These are phyloP conservation scores for Naganishia kalamii DNA, from an alignment of 768 basidiomycete species.

Conservation along the genomic window DNA sequence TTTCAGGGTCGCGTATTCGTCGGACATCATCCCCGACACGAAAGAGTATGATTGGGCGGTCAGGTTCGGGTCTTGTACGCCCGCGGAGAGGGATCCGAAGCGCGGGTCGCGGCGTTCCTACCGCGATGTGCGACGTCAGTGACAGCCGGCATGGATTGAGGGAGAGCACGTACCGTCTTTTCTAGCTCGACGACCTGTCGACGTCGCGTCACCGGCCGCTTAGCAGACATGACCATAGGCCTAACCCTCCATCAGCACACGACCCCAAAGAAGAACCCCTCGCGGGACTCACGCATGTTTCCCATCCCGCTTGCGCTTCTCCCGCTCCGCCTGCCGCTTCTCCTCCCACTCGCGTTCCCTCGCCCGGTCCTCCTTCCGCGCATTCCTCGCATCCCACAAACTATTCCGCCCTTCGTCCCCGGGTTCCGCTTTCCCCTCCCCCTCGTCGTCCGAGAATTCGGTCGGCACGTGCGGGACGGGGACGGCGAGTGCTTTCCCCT, in stretches of 20 bases:
- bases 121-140: background rate
- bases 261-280: background rate
- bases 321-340: constrained; percentile 47
- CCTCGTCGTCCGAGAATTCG: constrained; percentile 26
- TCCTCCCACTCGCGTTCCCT: constrained; percentile 50
- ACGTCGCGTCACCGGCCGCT: constrained; percentile 69
- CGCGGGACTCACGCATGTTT: constrained; percentile 74
- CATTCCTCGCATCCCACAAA: constrained; percentile 17
- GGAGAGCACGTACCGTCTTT: constrained; percentile 53
- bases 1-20: constrained; percentile 61
- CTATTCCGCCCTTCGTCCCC: constrained; percentile 22
- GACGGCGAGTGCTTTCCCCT: constrained; percentile 47
- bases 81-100: constrained; percentile 64
- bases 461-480: constrained; percentile 34
- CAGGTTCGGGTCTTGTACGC: constrained; percentile 59
- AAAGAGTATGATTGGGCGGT: constrained; percentile 71
- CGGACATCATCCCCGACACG: constrained; percentile 59
- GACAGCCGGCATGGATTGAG: background rate
- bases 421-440: constrained; percentile 6
- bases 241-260: too few relatives aligned
- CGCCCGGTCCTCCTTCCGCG: constrained; percentile 46
- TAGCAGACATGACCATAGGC: constrained; percentile 74
- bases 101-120: constrained; percentile 81
- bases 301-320: constrained; percentile 58
- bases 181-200: constrained; percentile 64